Evolutionary conservation across 306 rosid genomes (phyloP).

Genomic region (Parietaria judaica): DNA sequence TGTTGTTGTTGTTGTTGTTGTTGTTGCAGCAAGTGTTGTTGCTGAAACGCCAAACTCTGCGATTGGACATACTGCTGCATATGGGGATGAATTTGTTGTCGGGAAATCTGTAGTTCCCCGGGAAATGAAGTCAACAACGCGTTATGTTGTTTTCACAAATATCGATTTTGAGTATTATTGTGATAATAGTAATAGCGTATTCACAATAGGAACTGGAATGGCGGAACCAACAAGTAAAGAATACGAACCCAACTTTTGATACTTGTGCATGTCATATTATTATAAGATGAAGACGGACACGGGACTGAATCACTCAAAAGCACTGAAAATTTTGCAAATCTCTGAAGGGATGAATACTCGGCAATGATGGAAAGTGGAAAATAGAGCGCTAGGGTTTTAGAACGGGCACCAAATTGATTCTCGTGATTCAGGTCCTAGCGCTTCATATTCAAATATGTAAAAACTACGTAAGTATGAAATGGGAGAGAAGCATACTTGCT

Average conservation of each 20-base stretch:
- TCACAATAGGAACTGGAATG: no score
- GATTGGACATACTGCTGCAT: slow-evolving; percentile 62
- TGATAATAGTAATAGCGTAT: no score
- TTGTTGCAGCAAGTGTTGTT: slow-evolving; percentile 47
- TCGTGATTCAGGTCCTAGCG: background rate
- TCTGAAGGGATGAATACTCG: no score
- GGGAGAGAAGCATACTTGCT: slow-evolving; percentile 46
- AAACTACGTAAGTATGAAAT: background rate
- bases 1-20: slow-evolving; percentile 49
- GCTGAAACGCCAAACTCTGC: slow-evolving; percentile 44
- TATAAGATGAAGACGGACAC: background rate
- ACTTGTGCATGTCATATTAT: no score
- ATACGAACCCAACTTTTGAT: no score
- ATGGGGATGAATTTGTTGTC: slow-evolving; percentile 75
- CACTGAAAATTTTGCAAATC: slow-evolving; percentile 1
- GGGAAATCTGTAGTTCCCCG: slow-evolving; percentile 33
- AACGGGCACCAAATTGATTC: background rate
- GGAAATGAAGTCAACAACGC: slow-evolving; percentile 5
- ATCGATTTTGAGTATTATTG: no score
- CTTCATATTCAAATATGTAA: background rate
- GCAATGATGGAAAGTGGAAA: no score
- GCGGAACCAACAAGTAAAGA: no score
- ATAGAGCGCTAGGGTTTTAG: background rate
- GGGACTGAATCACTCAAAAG: background rate
- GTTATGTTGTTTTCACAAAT: no score